A percentile compares a stretch with the other conserved stretches of the same genome.
phyloP scores from a whole-genome alignment of 306 rosid genomes.

The Mimosa pudica region DNA sequence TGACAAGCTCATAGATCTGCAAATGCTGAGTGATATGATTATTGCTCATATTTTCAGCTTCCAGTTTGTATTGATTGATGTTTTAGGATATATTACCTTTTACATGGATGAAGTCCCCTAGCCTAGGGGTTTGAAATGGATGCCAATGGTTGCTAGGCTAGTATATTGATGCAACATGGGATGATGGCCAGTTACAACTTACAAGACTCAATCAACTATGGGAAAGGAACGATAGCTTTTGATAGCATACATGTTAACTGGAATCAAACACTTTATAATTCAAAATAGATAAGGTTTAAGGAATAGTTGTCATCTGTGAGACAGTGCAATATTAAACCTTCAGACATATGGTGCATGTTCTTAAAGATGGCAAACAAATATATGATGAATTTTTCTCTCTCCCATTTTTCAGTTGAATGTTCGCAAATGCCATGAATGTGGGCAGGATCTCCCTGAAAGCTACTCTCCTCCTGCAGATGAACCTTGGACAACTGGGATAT shows the following conservation, averaged over 20 bases:
- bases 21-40: background rate
- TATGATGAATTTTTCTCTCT: constrained; percentile 21
- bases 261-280: background rate
- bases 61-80: background rate
- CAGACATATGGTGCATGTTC: background rate
- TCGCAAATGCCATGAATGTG: constrained; percentile 83
- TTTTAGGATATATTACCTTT: background rate
- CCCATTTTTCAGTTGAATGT: constrained; percentile 60
- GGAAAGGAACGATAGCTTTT: background rate
- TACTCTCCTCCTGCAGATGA: constrained; percentile 91
- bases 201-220: background rate
- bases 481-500: constrained; percentile 96
- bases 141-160: background rate
- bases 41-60: background rate
- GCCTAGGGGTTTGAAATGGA: background rate
- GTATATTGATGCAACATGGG: background rate
- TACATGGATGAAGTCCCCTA: background rate
- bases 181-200: constrained; percentile 4
- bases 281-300: constrained; percentile 14
- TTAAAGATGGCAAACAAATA: background rate
- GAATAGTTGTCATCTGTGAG: background rate
- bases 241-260: background rate
- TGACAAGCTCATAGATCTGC: background rate
- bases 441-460: constrained; percentile 92
- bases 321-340: constrained; percentile 11